Evolutionary conservation across 169 alveolate genomes (phyloP).

Genomic region (Eimeria nieschulzi): DNA sequence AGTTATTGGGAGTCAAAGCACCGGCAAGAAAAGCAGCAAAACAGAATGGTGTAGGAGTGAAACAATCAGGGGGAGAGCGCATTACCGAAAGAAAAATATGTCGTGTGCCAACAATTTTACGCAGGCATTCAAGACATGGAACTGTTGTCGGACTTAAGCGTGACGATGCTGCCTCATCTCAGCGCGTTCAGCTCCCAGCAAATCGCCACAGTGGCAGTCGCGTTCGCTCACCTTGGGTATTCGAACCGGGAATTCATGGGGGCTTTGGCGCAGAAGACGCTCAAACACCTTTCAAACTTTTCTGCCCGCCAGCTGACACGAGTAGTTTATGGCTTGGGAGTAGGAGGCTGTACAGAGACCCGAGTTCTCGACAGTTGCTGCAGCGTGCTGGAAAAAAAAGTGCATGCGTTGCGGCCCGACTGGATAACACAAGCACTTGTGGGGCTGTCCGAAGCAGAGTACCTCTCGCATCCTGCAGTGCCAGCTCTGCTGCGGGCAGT

Average conservation of each 20-base stretch:
- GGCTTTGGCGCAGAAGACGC: constrained; percentile 46
- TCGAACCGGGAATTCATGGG: constrained; percentile 15
- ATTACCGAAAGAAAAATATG: too few relatives aligned
- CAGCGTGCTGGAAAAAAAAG: constrained; percentile 45
- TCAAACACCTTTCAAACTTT: constrained; percentile 34
- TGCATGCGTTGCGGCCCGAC: constrained; percentile 50
- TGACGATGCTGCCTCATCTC: constrained; percentile 58
- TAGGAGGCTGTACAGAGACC: constrained; percentile 67
- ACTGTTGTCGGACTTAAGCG: constrained; percentile 40
- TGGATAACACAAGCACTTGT: constrained; percentile 49
- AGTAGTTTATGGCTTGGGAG: constrained; percentile 72
- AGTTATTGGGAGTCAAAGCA: too few relatives aligned
- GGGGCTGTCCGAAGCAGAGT: constrained; percentile 73
- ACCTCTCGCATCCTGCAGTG: constrained; percentile 70
- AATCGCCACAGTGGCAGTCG: constrained; percentile 20
- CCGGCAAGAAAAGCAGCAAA: too few relatives aligned
- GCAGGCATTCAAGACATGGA: constrained; percentile 67
- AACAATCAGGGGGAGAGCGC: too few relatives aligned
- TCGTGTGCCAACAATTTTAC: neutral
- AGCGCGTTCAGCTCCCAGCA: constrained; percentile 51
- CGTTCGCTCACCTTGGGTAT: constrained; percentile 47
- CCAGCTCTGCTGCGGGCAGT: constrained; percentile 37
- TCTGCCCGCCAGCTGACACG: constrained; percentile 68
- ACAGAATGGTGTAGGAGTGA: too few relatives aligned
- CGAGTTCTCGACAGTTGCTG: constrained; percentile 36